Conservation (phyloP, 352 stramenopile species). For the Globisporangium takayamanum region DNA sequence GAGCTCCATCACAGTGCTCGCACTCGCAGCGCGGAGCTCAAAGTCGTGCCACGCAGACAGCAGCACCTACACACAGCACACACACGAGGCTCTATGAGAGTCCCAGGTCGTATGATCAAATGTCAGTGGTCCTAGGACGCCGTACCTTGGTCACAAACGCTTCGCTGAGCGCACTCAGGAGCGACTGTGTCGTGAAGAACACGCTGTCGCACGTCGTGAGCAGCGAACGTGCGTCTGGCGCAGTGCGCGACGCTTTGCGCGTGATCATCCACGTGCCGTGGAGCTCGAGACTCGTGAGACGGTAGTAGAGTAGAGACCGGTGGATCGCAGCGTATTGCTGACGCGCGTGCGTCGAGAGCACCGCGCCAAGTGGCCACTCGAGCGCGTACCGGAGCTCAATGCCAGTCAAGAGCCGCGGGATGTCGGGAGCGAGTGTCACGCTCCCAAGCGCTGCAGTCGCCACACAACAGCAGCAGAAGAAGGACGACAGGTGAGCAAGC, state of each 20-base stretch:
- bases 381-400: conserved; percentile 43
- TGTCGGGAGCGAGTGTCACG: conserved; percentile 23
- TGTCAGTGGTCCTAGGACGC: neutral
- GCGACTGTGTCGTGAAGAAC: conserved; percentile 35
- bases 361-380: conserved; percentile 39
- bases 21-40: conserved; percentile 11
- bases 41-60: conserved; percentile 34
- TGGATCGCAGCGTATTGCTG: conserved; percentile 34
- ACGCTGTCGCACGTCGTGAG: conserved; percentile 24
- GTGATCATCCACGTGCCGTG: conserved; percentile 31
- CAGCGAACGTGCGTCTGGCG: conserved; percentile 7
- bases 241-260: conserved; percentile 19
- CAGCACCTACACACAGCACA: conserved; percentile 23
- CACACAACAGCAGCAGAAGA: neutral
- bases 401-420: conserved; percentile 28
- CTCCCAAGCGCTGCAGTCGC: conserved; percentile 24
- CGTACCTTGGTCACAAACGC: conserved; percentile 37
- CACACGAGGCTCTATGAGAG: too few species aligned
- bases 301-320: conserved; percentile 34
- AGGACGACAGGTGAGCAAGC: neutral
- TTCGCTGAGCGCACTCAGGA: conserved; percentile 41
- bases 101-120: neutral
- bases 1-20: conserved; percentile 22
- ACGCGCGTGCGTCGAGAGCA: conserved; percentile 34
- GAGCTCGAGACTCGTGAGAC: conserved; percentile 37